Base-by-base conservation (phyloP, 306 rosid species). In the Corylus avellana region DNA sequence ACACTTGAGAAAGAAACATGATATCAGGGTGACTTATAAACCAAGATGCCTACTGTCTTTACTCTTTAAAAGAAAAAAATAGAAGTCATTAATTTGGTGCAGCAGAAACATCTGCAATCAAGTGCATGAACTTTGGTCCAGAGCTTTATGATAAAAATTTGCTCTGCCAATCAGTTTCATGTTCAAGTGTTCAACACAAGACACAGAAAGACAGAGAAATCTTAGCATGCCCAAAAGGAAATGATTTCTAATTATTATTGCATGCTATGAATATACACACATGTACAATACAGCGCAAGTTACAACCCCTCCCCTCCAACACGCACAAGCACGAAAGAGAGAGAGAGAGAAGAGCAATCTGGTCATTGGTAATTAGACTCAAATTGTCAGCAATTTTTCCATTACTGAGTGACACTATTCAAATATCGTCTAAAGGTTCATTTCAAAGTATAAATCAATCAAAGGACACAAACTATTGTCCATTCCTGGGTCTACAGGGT, bases 211-310 rank as follows among this genome's bases (percentile, higher is more conserved):
- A 70, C 51, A 32, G 73, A 72, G 72, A 77, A 8, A 46, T 63
- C 32, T 51, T 55, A 62, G 29, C 56, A 50, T 61, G 37, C n/a
- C 18, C 56, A 61, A 53, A 72, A 61, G 27, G 18, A 58, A 62
- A 48, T 76, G 74, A n/a, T 56, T 74, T 37, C 56, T 64, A 46
- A 79, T 79, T 74, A 7, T 25, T 57, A 14, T 72, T 76, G 47
- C 72, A 80, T 4, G 67, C 29, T 11, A 61, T 18, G 14, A 75
- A 42, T 42, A 50, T 58, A 77, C 51, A 74, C 29, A 56, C 12
- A 48, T 2, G 46, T 10, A 18, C 27, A 67, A 18, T 56, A 44
- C 32, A 59, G 50, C 73, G 61, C 57, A 67, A 76, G 42, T 67
- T 54, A 70, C 59, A 47, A 7, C 50, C 51, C 51, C 51, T 8